Evolutionary conservation across 176 grass and related monocot genomes (phyloP).

Genomic region (Cenchrus purpureus): DNA sequence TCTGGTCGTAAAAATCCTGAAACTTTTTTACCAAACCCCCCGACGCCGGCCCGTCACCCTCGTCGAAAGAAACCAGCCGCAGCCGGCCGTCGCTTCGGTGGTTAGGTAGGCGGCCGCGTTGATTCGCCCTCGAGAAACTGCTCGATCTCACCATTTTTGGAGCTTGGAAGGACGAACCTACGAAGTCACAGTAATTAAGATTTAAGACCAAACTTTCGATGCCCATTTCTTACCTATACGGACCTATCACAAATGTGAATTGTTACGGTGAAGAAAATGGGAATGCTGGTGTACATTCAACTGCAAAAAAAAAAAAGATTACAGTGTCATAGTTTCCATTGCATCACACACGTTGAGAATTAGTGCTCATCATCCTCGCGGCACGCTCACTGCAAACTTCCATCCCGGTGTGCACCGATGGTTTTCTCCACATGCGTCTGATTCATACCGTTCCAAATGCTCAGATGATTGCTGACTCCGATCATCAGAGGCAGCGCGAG

Average conservation of each 20-base stretch:
- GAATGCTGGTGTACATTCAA: background rate
- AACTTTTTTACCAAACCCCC: slow-evolving; percentile 21
- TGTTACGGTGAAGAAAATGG: background rate
- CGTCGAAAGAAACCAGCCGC: background rate
- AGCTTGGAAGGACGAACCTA: background rate
- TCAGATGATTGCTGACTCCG: background rate
- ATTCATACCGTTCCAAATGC: slow-evolving; percentile 11
- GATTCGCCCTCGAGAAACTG: background rate
- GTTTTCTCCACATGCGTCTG: slow-evolving; percentile 26
- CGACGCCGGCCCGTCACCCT: background rate
- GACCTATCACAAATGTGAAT: background rate
- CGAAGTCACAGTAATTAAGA: background rate
- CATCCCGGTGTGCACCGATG: background rate
- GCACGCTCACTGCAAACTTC: background rate
- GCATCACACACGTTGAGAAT: background rate
- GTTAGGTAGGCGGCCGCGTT: slow-evolving; percentile 1
- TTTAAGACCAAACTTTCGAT: background rate
- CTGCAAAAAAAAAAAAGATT: background rate
- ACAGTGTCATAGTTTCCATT: background rate
- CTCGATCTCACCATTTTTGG: background rate
- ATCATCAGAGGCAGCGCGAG: background rate
- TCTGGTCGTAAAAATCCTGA: background rate
- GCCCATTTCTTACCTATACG: background rate
- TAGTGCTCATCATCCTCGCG: background rate
- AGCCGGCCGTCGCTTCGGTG: slow-evolving; percentile 8